phyloP scores from a whole-genome alignment of 306 rosid species.

The Vicia faba region DNA sequence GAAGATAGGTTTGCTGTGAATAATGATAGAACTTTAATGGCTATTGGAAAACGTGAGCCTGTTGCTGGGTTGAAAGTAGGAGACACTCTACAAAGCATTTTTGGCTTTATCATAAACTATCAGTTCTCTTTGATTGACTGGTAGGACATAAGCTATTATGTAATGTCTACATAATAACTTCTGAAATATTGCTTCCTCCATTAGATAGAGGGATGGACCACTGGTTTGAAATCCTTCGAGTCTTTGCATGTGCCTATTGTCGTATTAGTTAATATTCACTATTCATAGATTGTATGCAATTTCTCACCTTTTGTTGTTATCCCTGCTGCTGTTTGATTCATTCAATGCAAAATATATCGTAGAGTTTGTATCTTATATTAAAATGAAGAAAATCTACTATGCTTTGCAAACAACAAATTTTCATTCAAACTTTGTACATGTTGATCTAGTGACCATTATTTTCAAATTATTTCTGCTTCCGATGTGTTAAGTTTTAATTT shows the following conservation, averaged over 20 bases:
- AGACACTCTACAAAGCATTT: slow-evolving; percentile 17
- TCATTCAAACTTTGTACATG: neutral
- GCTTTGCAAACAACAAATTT: slow-evolving; percentile 9
- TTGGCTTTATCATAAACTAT: slow-evolving; percentile 29
- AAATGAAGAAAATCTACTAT: slow-evolving; percentile 28
- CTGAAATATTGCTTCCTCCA: slow-evolving; percentile 29
- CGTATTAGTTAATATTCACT: slow-evolving; percentile 14
- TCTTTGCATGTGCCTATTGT: slow-evolving; percentile 3
- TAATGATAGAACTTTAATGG: slow-evolving; percentile 23
- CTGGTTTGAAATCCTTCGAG: slow-evolving; percentile 22
- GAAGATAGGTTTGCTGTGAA: slow-evolving; percentile 17
- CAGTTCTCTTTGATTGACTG: slow-evolving; percentile 23
- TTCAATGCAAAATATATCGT: neutral
- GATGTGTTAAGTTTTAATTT: slow-evolving; percentile 27
- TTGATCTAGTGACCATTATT: neutral
- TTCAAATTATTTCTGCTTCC: slow-evolving; percentile 7
- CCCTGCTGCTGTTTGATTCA: slow-evolving; percentile 22
- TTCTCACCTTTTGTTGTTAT: slow-evolving; percentile 23
- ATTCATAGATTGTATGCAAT: slow-evolving; percentile 28
- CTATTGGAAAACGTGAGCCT: slow-evolving; percentile 15
- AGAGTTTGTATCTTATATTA: slow-evolving; percentile 20
- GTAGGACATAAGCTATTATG: slow-evolving; percentile 17
- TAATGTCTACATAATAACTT: slow-evolving; percentile 7
- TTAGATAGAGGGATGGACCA: slow-evolving; percentile 31
- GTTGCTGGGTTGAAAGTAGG: slow-evolving; percentile 32